Conservation (phyloP, 345 rosid genomes). For the Clarkia xantiana region DNA sequence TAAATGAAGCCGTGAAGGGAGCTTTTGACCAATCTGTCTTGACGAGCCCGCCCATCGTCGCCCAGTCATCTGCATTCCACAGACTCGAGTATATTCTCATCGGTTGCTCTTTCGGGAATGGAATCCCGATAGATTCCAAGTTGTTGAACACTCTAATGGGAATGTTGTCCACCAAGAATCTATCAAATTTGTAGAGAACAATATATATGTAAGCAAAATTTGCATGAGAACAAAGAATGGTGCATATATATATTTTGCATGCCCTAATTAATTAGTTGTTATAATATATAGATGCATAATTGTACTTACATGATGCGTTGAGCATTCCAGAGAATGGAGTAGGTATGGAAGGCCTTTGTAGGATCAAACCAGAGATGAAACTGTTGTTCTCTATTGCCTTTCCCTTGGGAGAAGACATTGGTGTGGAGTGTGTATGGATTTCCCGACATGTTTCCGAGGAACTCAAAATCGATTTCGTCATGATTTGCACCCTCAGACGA, state of each 20-base stretch:
- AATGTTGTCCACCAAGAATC: slow-evolving; percentile 35
- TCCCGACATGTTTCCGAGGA: slow-evolving; percentile 40
- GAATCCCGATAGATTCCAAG: no score
- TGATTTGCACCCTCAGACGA: slow-evolving; percentile 37
- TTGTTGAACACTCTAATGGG: slow-evolving; percentile 39
- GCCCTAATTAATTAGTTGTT: neutral
- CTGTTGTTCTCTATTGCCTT: slow-evolving; percentile 46
- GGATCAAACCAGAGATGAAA: slow-evolving; percentile 55
- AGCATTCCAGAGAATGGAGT: slow-evolving; percentile 40
- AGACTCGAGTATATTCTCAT: no score
- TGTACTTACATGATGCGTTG: slow-evolving; percentile 23
- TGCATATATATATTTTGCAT: no score
- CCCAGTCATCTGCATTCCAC: no score
- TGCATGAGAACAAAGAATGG: no score
- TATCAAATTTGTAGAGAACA: neutral
- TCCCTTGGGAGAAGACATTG: slow-evolving; percentile 37
- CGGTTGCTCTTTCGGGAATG: no score
- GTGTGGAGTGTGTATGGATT: slow-evolving; percentile 49
- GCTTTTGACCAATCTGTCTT: slow-evolving; percentile 48
- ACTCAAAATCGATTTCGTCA: slow-evolving; percentile 50
- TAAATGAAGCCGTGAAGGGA: slow-evolving; percentile 41
- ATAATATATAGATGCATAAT: neutral
- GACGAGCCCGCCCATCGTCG: slow-evolving; percentile 43
- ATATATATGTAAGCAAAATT: neutral
- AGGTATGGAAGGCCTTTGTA: slow-evolving; percentile 33